These are phyloP conservation scores for Cucumis sativus DNA, from an alignment of 306 rosid species.

Conservation along the genomic window DNA sequence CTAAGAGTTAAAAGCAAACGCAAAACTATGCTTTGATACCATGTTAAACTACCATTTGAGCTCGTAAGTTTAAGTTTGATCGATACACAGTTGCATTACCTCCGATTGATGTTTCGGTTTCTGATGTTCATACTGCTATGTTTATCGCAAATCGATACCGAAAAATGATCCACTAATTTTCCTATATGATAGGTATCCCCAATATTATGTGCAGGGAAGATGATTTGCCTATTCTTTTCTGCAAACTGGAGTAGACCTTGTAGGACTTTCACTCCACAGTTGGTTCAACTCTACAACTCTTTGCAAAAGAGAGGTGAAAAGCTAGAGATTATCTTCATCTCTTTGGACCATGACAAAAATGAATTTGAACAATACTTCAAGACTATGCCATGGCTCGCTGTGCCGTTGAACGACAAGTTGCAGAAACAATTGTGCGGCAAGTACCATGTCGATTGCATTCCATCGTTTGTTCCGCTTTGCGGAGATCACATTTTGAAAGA, in stretches of 20 bases:
- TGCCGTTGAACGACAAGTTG: slow-evolving; percentile 46
- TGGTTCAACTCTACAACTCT: slow-evolving; percentile 42
- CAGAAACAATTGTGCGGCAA: slow-evolving; percentile 41
- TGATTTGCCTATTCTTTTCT: slow-evolving; percentile 56
- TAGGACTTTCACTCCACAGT: slow-evolving; percentile 56
- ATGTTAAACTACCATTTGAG: neutral
- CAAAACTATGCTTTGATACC: neutral
- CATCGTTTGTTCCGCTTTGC: slow-evolving; percentile 48
- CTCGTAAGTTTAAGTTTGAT: neutral
- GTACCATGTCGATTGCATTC: slow-evolving; percentile 51
- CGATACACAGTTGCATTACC: neutral
- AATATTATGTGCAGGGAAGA: slow-evolving; percentile 56
- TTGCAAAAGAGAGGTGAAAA: slow-evolving; percentile 30
- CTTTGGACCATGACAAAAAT: slow-evolving; percentile 50
- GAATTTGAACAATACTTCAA: slow-evolving; percentile 51
- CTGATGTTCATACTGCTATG: neutral
- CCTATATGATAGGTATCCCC: slow-evolving; percentile 48
- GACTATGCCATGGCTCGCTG: slow-evolving; percentile 78
- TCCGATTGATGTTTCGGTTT: neutral
- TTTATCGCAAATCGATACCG: neutral
- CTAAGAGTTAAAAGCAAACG: neutral
- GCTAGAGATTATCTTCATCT: slow-evolving; percentile 63
- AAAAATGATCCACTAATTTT: neutral
- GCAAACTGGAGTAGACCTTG: slow-evolving; percentile 98
- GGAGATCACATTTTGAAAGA: slow-evolving; percentile 31